Percentiles rank a stretch among this genome's conserved stretches.
Evolutionary conservation across 2,329 filamentous ascomycete genomes (phyloP).

Genomic region (Thermothelomyces thermophilus): DNA sequence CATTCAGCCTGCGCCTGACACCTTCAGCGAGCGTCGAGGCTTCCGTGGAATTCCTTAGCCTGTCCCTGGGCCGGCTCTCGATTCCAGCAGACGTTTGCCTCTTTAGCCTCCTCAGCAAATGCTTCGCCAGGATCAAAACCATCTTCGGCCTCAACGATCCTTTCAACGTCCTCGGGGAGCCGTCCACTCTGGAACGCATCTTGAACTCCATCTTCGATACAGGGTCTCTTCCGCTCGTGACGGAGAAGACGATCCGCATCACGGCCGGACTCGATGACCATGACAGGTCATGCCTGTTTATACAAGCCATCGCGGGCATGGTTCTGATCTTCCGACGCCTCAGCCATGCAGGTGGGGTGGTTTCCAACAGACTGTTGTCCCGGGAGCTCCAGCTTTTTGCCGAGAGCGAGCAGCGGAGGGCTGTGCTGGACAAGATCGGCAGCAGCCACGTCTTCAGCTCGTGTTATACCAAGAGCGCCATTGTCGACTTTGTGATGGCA

Average conservation of each 20-base stretch:
- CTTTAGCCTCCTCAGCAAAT: slow-evolving; percentile 24
- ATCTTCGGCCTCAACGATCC: slow-evolving; percentile 24
- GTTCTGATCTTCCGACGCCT: slow-evolving; percentile 29
- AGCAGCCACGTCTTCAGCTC: slow-evolving; percentile 28
- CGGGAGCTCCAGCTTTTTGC: slow-evolving; percentile 30
- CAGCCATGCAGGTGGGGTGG: slow-evolving; percentile 9
- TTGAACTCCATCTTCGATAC: slow-evolving; percentile 31
- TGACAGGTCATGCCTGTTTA: slow-evolving; percentile 30
- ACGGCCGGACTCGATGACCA: slow-evolving; percentile 28
- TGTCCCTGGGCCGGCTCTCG: slow-evolving; percentile 26
- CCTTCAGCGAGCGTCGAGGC: slow-evolving; percentile 27
- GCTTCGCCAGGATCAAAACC: slow-evolving; percentile 21
- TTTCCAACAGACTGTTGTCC: slow-evolving; percentile 23
- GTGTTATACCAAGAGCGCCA: slow-evolving; percentile 30
- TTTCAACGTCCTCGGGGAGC: slow-evolving; percentile 19
- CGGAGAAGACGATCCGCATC: slow-evolving; percentile 25
- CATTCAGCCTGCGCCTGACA: not conserved
- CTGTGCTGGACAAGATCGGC: slow-evolving; percentile 29
- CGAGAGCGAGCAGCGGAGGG: slow-evolving; percentile 26
- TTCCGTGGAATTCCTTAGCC: slow-evolving; percentile 25
- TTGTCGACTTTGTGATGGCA: slow-evolving; percentile 30
- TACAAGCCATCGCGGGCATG: slow-evolving; percentile 32
- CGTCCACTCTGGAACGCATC: slow-evolving; percentile 23
- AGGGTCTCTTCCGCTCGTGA: slow-evolving; percentile 30
- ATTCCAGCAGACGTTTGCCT: slow-evolving; percentile 27